Percentiles rank a stretch among this genome's conserved stretches.
Conservation (phyloP, 2,329 filamentous ascomycete genomes). For the Aureobasidium zeae region DNA sequence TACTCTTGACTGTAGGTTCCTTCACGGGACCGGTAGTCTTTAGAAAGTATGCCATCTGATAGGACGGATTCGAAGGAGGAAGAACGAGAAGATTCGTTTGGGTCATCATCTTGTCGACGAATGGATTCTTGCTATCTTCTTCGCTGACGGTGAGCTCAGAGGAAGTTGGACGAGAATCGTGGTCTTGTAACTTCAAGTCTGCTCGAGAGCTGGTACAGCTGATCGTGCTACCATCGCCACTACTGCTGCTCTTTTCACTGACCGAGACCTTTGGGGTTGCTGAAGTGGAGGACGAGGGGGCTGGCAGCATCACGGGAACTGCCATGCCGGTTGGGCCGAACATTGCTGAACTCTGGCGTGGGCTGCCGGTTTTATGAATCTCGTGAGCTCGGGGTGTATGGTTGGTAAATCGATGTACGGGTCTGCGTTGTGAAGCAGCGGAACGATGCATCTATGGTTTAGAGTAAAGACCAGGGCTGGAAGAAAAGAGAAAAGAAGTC, state of each 20-base stretch:
- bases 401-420: conserved; percentile 26
- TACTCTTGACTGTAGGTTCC: conserved; percentile 18
- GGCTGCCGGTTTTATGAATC: conserved; percentile 20
- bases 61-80: conserved; percentile 24
- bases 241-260: conserved; percentile 3
- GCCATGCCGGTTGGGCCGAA: conserved; percentile 18
- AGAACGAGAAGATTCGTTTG: conserved; percentile 24
- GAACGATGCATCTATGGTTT: conserved; percentile 28
- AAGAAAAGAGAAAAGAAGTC: too few species aligned
- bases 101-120: conserved; percentile 25
- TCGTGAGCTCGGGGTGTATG: conserved; percentile 28
- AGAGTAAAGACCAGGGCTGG: neutral
- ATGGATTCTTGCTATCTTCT: neutral
- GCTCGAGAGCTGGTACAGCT: conserved; percentile 8
- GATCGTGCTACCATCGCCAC: neutral
- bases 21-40: conserved; percentile 30
- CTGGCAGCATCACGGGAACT: conserved; percentile 15
- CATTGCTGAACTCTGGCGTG: conserved; percentile 21
- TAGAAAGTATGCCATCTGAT: conserved; percentile 32
- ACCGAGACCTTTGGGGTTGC: neutral
- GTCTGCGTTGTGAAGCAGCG: conserved; percentile 23
- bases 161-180: neutral
- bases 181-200: neutral
- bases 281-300: conserved; percentile 2
- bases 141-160: neutral